Conservation (phyloP, 2,329 filamentous ascomycete genomes). For the Penicillium sp. region DNA sequence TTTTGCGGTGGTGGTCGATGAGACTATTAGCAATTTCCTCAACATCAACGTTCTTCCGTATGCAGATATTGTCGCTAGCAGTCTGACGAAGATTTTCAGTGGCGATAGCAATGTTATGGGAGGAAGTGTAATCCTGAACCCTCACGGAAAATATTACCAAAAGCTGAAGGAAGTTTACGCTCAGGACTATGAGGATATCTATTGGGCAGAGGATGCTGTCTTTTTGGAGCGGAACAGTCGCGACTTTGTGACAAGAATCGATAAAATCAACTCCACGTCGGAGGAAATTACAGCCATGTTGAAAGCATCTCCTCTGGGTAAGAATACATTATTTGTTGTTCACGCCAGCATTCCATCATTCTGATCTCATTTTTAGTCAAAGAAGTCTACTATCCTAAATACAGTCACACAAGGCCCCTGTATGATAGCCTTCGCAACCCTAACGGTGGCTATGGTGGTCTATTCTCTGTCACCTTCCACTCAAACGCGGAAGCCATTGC, state of each 20-base stretch:
- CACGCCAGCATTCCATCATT: background rate
- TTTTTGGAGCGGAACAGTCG: constrained; percentile 96
- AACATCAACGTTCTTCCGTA: constrained; percentile 91
- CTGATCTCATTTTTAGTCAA: constrained; percentile 56
- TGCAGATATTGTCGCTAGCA: constrained; percentile 90
- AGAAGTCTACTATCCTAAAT: constrained; percentile 83
- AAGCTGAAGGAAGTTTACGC: constrained; percentile 66
- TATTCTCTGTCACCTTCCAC: constrained; percentile 82
- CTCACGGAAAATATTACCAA: constrained; percentile 68
- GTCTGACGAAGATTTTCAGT: constrained; percentile 94
- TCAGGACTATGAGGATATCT: constrained; percentile 77
- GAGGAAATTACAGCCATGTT: constrained; percentile 79
- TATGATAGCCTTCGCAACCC: constrained; percentile 78
- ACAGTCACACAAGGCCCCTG: constrained; percentile 64
- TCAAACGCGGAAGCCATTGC: constrained; percentile 67
- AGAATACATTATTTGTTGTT: constrained; percentile 8
- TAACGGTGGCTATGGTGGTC: constrained; percentile 81
- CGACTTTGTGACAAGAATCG: constrained; percentile 80
- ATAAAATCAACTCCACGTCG: constrained; percentile 80
- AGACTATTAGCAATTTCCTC: constrained; percentile 94
- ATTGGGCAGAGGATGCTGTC: constrained; percentile 91
- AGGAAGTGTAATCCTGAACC: constrained; percentile 68
- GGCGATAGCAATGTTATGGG: constrained; percentile 99
- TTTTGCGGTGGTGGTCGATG: constrained; percentile 89
- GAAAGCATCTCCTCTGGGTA: constrained; percentile 55